A percentile compares a stretch with the other conserved stretches of the same genome.
Evolutionary conservation across 257 asterid genomes (phyloP).

Genomic region (Scutellaria minor): DNA sequence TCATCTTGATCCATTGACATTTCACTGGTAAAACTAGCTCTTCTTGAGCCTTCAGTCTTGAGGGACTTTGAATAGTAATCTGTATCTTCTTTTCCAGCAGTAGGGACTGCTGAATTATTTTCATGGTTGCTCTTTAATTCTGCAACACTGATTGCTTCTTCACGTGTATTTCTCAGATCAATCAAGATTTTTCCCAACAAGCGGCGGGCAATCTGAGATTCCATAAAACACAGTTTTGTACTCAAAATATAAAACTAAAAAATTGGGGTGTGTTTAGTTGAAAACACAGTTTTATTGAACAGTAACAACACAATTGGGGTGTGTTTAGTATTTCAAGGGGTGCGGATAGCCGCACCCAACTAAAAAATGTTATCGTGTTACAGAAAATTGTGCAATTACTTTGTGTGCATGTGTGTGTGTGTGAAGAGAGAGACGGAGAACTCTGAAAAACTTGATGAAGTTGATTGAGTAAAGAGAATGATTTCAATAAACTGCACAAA

Average conservation of each 20-base stretch:
- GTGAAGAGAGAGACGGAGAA: not conserved
- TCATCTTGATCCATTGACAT: constrained; percentile 91
- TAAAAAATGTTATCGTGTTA: not conserved
- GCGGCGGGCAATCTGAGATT: constrained; percentile 91
- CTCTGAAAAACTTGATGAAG: not conserved
- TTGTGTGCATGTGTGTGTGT: not conserved
- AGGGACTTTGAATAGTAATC: constrained; percentile 58
- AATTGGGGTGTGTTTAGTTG: no score
- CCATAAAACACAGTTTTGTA: constrained; percentile 18
- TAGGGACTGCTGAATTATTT: constrained; percentile 39
- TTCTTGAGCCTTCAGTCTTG: constrained; percentile 65
- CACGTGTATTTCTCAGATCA: constrained; percentile 92
- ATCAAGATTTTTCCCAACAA: constrained; percentile 91
- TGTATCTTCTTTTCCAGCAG: constrained; percentile 65
- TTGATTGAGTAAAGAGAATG: no score
- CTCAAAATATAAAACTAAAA: not conserved
- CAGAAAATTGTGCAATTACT: constrained; percentile 13
- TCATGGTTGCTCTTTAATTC: constrained; percentile 82
- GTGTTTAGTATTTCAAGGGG: no score
- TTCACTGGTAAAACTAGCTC: constrained; percentile 87
- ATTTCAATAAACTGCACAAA: no score
- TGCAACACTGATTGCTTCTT: constrained; percentile 95
- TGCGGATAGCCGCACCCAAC: no score
- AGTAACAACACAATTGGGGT: no score
- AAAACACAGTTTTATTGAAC: no score